Conservation (phyloP, 2,329 filamentous ascomycete genomes). For the Paraconiothyrium brasiliense region DNA sequence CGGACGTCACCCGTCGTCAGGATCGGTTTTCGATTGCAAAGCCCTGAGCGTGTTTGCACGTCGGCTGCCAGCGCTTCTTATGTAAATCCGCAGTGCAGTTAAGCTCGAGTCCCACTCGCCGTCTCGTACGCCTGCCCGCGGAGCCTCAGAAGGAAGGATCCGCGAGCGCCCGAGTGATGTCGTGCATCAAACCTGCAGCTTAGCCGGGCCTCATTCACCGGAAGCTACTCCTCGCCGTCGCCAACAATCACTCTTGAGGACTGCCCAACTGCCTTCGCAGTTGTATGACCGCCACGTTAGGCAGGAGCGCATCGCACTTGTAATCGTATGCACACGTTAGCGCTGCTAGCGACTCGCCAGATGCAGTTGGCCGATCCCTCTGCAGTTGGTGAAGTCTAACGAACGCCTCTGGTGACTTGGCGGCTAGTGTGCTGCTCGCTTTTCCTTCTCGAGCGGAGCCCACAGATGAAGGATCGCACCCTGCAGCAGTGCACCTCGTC, state of each 20-base stretch:
- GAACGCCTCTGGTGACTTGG: constrained; percentile 6
- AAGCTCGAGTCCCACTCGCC: constrained; percentile 45
- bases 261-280: not conserved
- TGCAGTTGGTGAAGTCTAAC: constrained; percentile 5
- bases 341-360: constrained; percentile 8
- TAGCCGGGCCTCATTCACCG: constrained; percentile 30
- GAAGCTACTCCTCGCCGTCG: constrained; percentile 24
- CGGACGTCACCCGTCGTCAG: not conserved
- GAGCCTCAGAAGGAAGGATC: constrained; percentile 13
- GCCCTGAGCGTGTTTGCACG: not conserved
- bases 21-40: not conserved
- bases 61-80: not conserved
- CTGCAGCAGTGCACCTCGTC: not conserved
- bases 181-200: constrained; percentile 14
- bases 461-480: constrained; percentile 1
- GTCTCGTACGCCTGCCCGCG: constrained; percentile 9
- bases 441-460: constrained; percentile 1
- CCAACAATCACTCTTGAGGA: not conserved
- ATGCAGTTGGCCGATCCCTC: constrained; percentile 14
- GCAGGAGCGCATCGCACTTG: constrained; percentile 4
- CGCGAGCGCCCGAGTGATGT: constrained; percentile 14
- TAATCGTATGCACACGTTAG: not conserved
- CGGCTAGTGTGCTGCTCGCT: constrained; percentile 4
- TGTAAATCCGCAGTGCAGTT: constrained; percentile 35
- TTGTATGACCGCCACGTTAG: constrained; percentile 5